Conservation (phyloP, 2,329 filamentous ascomycete genomes). For the Nemania serpens region DNA sequence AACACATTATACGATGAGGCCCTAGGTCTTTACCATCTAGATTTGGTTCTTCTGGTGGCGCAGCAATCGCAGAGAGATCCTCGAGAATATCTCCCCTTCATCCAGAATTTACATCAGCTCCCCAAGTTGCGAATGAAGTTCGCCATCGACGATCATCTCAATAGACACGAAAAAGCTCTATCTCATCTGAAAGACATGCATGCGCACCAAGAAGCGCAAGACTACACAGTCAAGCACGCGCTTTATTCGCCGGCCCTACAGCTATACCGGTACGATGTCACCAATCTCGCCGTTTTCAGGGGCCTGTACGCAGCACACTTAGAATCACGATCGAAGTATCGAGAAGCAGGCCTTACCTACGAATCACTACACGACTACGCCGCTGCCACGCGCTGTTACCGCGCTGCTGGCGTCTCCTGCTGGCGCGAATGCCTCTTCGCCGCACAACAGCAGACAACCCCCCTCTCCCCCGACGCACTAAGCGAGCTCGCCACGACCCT, state of each 20-base stretch:
- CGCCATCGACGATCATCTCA: conserved; percentile 86
- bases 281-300: conserved; percentile 70
- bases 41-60: conserved; percentile 85
- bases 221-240: conserved; percentile 77
- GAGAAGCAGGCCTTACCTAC: conserved; percentile 88
- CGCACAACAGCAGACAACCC: conserved; percentile 68
- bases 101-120: conserved; percentile 82
- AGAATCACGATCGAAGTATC: conserved; percentile 73
- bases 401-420: conserved; percentile 72
- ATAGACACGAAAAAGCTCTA: conserved; percentile 76
- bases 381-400: conserved; percentile 81
- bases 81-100: conserved; percentile 91
- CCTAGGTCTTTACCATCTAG: conserved; percentile 87
- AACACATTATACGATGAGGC: conserved; percentile 91
- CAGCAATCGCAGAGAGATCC: conserved; percentile 97
- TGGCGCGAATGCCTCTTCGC: conserved; percentile 91
- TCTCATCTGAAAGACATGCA: conserved; percentile 73
- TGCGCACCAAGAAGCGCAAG: conserved; percentile 76
- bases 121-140: conserved; percentile 73
- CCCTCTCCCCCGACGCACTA: conserved; percentile 64
- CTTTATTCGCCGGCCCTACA: conserved; percentile 79
- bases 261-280: conserved; percentile 80
- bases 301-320: conserved; percentile 80
- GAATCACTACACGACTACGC: conserved; percentile 79
- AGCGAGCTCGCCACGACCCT: conserved; percentile 72